phyloP scores from a whole-genome alignment of 768 basidiomycete species.

The Megacollybia marginata region DNA sequence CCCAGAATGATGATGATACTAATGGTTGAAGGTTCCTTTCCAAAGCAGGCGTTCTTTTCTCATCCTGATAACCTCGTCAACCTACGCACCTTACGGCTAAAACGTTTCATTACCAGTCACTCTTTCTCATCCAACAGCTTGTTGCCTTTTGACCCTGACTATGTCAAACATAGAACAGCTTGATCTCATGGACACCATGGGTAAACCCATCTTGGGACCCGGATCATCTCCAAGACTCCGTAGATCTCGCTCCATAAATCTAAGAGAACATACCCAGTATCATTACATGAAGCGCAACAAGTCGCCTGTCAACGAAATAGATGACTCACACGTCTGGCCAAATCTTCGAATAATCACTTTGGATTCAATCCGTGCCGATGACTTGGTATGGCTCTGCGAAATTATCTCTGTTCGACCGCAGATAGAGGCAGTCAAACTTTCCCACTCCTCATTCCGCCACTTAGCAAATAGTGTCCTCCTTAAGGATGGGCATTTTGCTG shows the following conservation, averaged over 20 bases:
- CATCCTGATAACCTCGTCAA: background rate
- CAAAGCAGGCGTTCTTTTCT: background rate
- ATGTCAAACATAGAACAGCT: slow-evolving; percentile 3
- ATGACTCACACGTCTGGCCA: slow-evolving; percentile 1
- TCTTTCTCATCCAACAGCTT: background rate
- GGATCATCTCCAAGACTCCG: background rate
- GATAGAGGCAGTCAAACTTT: slow-evolving; percentile 3
- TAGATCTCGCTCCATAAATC: slow-evolving; percentile 1
- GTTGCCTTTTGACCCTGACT: background rate
- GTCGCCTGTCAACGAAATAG: background rate
- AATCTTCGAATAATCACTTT: slow-evolving; percentile 1
- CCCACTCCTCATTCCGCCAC: slow-evolving; percentile 2
- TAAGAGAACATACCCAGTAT: background rate
- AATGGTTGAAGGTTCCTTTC: background rate
- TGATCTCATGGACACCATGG: slow-evolving; percentile 1
- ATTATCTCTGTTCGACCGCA: slow-evolving; percentile 1
- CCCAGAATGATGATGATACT: too few species aligned
- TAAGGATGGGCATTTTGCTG: background rate
- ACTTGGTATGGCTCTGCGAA: slow-evolving; percentile 3
- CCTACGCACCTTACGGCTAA: slow-evolving; percentile 1
- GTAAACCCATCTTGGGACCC: slow-evolving; percentile 1
- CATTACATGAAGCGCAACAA: background rate
- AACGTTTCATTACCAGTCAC: background rate
- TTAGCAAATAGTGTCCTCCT: background rate
- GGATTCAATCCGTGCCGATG: slow-evolving; percentile 1